Conservation (phyloP, 148 eudicot genomes). For the Spergularia bocconei region DNA sequence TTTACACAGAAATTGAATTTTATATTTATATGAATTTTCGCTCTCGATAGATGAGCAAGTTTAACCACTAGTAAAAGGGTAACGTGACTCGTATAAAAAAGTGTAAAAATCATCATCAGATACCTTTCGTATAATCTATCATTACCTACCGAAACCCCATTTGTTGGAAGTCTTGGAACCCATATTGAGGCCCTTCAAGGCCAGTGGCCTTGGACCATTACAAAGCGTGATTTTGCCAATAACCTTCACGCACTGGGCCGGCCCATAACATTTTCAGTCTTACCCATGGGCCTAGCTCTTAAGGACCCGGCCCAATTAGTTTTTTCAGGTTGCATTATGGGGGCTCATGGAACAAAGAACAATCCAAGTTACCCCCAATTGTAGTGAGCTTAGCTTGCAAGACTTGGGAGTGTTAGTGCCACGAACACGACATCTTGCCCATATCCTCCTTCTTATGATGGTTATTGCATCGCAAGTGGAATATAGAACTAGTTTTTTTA, state of each 20-base stretch:
- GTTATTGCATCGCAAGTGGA: conserved; percentile 91
- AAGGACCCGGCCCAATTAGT: conserved; percentile 49
- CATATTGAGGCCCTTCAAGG: conserved; percentile 83
- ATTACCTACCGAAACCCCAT: too few relatives aligned
- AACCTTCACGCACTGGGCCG: conserved; percentile 59
- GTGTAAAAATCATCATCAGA: too few relatives aligned
- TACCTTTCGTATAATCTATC: too few relatives aligned
- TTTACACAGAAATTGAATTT: too few relatives aligned
- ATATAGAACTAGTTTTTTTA: conserved; percentile 64
- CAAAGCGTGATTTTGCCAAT: conserved; percentile 71
- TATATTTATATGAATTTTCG: too few relatives aligned
- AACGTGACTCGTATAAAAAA: too few relatives aligned
- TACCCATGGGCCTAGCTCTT: conserved; percentile 46
- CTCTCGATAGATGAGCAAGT: too few relatives aligned
- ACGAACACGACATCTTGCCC: conserved; percentile 56
- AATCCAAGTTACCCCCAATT: conserved; percentile 47
- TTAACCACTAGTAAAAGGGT: too few relatives aligned
- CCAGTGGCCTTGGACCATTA: conserved; percentile 86
- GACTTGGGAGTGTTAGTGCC: conserved; percentile 67
- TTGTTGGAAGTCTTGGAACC: too few relatives aligned
- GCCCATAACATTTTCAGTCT: conserved; percentile 41
- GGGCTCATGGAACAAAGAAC: conserved; percentile 84
- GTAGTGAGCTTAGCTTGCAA: conserved; percentile 72
- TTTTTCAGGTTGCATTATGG: conserved; percentile 75
- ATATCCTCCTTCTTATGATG: conserved; percentile 67